phyloP scores from a whole-genome alignment of 2,329 filamentous ascomycete genomes.

The Cladosporium cucumerinum region DNA sequence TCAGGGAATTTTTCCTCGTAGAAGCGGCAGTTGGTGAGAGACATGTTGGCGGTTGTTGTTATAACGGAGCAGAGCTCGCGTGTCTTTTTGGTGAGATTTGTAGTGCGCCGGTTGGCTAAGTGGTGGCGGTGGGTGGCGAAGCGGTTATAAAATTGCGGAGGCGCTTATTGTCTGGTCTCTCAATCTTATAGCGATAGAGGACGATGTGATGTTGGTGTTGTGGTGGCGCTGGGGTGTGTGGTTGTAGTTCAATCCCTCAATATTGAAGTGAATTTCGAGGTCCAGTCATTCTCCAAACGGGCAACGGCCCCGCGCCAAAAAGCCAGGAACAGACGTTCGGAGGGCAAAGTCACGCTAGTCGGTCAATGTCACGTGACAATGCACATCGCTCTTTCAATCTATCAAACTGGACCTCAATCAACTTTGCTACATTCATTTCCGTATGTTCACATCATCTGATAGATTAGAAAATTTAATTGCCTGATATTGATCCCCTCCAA shows the following conservation, averaged over 20 bases:
- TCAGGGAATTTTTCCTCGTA: slow-evolving; percentile 98
- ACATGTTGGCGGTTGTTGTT: slow-evolving; percentile 62
- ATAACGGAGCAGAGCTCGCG: slow-evolving; percentile 10
- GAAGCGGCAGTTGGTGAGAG: slow-evolving; percentile 93
- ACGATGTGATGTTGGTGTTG: background rate
- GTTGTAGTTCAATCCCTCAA: background rate
- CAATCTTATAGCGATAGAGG: background rate
- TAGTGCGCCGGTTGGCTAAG: background rate
- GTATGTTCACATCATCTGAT: too few relatives aligned
- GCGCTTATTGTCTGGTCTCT: background rate
- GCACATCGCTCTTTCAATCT: background rate
- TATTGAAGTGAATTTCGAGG: slow-evolving; percentile 1
- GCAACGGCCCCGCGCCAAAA: background rate
- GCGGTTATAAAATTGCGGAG: background rate
- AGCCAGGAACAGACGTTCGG: background rate
- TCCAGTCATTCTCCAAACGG: slow-evolving; percentile 4
- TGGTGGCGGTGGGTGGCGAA: background rate
- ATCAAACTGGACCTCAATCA: background rate
- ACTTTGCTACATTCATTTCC: background rate
- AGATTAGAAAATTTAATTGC: too few relatives aligned
- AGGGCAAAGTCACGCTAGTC: background rate
- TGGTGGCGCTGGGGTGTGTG: background rate
- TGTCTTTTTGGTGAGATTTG: background rate
- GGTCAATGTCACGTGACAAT: background rate
- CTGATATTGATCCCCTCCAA: too few relatives aligned